Base-by-base conservation (phyloP, 768 basidiomycete species). In the Boletus sensibilis region DNA sequence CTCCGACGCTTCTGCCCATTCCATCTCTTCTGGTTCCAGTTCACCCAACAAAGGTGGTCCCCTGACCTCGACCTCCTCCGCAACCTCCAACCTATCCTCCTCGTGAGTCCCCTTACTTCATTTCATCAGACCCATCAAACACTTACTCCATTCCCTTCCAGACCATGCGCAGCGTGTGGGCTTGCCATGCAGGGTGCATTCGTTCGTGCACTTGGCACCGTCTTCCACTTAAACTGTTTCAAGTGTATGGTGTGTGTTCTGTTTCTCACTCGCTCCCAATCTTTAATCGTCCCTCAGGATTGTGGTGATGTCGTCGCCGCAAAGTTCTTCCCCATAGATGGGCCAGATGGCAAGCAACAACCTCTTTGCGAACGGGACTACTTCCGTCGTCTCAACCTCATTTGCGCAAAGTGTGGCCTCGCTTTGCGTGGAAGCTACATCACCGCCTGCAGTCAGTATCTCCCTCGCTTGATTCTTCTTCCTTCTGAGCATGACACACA, bases 281-380 rank as follows among this genome's bases (percentile, higher is more conserved):
- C 33, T 41, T 58, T 53, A 58, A 59, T 58, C 50, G 35, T 58
- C 14, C 47, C 20, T 23, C 68, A 98, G 96, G 97, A 99, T 70
- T 99, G 97, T 68, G 89, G 92, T 64, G 87, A 90, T 66, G 90
- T 98, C 45, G 97, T 99, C 41, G 97, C 97, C 29, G 90, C 91
- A 58, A 99, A 98, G 72, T 99, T 99, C 78, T 99, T 99, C 74
- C 96, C 97, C 20, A 92, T 98, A 65, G 96, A 98, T 67, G 92
- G 93, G 1, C 80, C 85, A 44, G 93, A 94, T 66, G 86, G 88
- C 58, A 88, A 84, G 70, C 94, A 93, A 65, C 86, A 88, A 58
- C 96, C 97, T 29, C 82, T 99, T n/a, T 99, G 97, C 74, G 97
- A 99, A 78, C 83, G 92, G 58, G 97, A 99, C 72, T 99, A 98